Conservation (phyloP, 192 early-diverging fungal species). For the Linnemannia zychae region DNA sequence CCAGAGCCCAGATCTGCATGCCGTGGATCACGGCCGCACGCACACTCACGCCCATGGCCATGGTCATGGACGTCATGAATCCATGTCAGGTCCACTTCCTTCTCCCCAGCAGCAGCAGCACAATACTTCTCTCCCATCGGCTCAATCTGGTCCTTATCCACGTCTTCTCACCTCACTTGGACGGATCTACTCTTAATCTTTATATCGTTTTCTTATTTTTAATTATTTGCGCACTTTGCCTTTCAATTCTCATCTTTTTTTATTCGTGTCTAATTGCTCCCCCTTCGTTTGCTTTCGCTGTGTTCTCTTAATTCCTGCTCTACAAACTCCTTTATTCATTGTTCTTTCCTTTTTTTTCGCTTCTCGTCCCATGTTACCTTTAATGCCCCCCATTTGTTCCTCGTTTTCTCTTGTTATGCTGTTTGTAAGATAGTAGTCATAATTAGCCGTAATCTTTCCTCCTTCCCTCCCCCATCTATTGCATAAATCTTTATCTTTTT, state of each 20-base stretch:
- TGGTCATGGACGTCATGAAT: slow-evolving; percentile 4
- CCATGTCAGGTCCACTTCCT: neutral
- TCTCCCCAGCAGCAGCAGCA: neutral
- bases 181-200: neutral
- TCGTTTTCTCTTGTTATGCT: neutral
- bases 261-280: neutral
- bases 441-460: slow-evolving; percentile 3
- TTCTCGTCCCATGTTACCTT: neutral
- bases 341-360: neutral
- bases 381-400: neutral
- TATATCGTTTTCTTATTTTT: neutral
- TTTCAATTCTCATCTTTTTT: neutral
- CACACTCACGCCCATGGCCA: no score
- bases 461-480: neutral
- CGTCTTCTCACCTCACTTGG: neutral
- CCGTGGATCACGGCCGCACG: neutral
- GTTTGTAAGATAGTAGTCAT: neutral
- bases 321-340: neutral
- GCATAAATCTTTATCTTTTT: slow-evolving; percentile 8
- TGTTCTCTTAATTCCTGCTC: neutral
- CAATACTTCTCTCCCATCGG: neutral
- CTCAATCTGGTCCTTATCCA: neutral
- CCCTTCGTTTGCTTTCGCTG: neutral
- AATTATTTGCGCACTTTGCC: neutral
- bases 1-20: neutral